Base-by-base conservation (phyloP, 106 monocot species). In the Dendrobium catenatum region DNA sequence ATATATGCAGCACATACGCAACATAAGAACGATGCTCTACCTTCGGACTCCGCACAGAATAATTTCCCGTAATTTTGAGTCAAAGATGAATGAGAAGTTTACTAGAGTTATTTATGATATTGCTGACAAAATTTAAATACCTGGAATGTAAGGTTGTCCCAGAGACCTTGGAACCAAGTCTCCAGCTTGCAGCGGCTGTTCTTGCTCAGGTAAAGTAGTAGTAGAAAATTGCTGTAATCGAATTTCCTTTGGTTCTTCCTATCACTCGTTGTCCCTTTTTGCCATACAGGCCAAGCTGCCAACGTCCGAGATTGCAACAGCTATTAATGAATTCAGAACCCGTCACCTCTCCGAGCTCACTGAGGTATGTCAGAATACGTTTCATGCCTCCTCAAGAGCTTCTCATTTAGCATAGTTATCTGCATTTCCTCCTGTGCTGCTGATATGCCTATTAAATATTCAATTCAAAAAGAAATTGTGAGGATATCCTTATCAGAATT, bases 261-360 rank as follows among this genome's bases (percentile, higher is more conserved):
- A n/a, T 27, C 26, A 77, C 13, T 8, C 0, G 9, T 74, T 73
- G 6, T 74, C 19, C 7, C 4, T 70, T 31, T 56, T 68, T 68
- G 51, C 77, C 3, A 40, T 88, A 46, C 81, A 99, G 98, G 88
- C 89, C 24, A 95, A 93, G 80, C 77, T 99, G 80, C 98, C 98
- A 33, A 93, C 79, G 54, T 88, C 92, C 73, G 98, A 99, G 84
- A 99, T 99, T 78, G 93, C 95, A 68, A 85, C 95, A 79, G 91
- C 95, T 51, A 93, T 99, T 77, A 99, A 95, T 77, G 98, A 99
- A 77, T 99, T 95, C 68, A 87, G 98, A 85, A 85, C 78, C 26
- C 93, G 98, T 18, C 98, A 99, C 81, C 88, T 99, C n/a, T 99
- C 98, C 74, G 98, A 99, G 89, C 93, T 99, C 68, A 91, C 95